Evolutionary conservation across 345 rosid species (phyloP).

Genomic region (Salix viminalis): DNA sequence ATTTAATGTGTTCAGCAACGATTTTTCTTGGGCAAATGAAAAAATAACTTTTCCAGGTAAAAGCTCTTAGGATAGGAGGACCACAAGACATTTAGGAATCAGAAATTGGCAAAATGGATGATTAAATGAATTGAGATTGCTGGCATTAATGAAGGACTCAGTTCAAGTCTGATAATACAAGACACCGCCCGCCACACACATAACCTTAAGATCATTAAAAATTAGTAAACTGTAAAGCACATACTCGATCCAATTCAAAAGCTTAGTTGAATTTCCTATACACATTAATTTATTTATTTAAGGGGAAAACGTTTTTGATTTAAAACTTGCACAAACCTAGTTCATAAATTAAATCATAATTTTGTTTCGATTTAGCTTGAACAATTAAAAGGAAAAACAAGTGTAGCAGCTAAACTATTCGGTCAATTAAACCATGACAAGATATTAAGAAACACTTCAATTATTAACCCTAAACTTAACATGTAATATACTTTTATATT

Average conservation of each 20-base stretch:
- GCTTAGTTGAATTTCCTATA: not conserved
- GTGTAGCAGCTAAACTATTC: no score
- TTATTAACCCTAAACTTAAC: no score
- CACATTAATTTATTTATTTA: no score
- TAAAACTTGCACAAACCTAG: not conserved
- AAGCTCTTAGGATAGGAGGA: slow-evolving; percentile 10
- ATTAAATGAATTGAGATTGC: slow-evolving; percentile 12
- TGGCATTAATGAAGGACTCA: not conserved
- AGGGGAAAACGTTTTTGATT: not conserved
- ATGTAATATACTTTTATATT: not conserved
- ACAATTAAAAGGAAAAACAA: not conserved
- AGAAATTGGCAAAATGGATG: slow-evolving; percentile 10
- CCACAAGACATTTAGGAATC: slow-evolving; percentile 15
- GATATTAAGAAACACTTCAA: not conserved
- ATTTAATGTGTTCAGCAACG: slow-evolving; percentile 7
- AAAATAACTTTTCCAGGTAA: slow-evolving; percentile 26
- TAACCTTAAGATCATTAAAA: not conserved
- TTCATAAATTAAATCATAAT: not conserved
- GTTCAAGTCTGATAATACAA: not conserved
- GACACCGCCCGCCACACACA: no score
- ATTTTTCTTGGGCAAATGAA: slow-evolving; percentile 21
- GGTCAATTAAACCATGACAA: not conserved
- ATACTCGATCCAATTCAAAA: not conserved
- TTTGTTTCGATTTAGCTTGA: not conserved
- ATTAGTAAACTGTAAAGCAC: not conserved